Conservation (phyloP, 1,139 yeast genomes). For the Maudiozyma humilis region DNA sequence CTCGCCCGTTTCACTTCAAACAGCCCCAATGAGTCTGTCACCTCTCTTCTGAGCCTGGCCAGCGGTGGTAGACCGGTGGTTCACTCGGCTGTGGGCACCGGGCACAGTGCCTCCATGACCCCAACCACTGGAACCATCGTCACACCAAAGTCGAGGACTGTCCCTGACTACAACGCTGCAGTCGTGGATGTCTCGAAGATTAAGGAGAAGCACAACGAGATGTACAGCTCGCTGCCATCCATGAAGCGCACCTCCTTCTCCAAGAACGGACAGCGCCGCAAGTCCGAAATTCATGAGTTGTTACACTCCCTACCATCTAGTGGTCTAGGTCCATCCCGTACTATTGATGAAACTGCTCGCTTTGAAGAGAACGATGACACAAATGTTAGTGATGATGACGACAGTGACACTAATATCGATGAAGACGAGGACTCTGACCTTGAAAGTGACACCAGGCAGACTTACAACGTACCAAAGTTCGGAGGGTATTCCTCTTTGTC, state of each 20-base stretch:
- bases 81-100: slow-evolving; percentile 5
- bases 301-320: neutral
- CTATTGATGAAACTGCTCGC: slow-evolving; percentile 7
- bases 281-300: neutral
- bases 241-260: slow-evolving; percentile 26
- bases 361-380: slow-evolving; percentile 15
- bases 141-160: slow-evolving; percentile 29
- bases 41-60: slow-evolving; percentile 10
- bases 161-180: slow-evolving; percentile 23
- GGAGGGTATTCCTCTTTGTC: slow-evolving; percentile 61
- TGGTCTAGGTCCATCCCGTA: neutral
- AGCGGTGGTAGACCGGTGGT: slow-evolving; percentile 6
- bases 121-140: slow-evolving; percentile 19
- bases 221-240: slow-evolving; percentile 21
- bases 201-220: slow-evolving; percentile 21
- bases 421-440: slow-evolving; percentile 20
- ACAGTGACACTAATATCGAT: slow-evolving; percentile 12
- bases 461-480: slow-evolving; percentile 49
- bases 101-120: neutral
- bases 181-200: slow-evolving; percentile 27
- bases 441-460: slow-evolving; percentile 15
- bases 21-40: neutral
- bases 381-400: slow-evolving; percentile 14
- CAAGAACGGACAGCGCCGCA: neutral
- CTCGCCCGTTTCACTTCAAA: neutral